Conservation (phyloP, 805 yeast genomes). For the Debaryomyces prosopidis region DNA sequence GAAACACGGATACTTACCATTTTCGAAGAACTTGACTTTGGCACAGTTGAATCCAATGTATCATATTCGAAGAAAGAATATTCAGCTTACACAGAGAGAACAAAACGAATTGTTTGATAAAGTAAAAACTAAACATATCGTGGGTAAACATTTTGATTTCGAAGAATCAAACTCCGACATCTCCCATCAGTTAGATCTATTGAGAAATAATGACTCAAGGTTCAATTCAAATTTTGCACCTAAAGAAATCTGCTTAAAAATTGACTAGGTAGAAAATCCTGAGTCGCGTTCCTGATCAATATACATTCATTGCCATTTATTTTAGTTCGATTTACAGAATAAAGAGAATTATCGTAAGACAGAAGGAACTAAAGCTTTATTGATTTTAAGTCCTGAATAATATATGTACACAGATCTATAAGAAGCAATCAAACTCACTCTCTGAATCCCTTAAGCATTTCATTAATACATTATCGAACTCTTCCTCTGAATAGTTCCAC, state of each 20-base stretch:
- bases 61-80: constrained; percentile 34
- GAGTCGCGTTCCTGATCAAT: no score
- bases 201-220: no score
- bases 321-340: no score
- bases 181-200: no score
- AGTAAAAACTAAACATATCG: constrained; percentile 15
- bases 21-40: constrained; percentile 41
- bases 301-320: no score
- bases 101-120: constrained; percentile 49
- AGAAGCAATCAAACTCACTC: constrained; percentile 36
- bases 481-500: constrained; percentile 20
- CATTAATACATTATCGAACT: constrained; percentile 29
- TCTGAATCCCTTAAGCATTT: constrained; percentile 27
- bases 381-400: no score
- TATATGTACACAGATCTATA: not conserved
- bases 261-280: no score
- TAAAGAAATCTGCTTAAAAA: no score
- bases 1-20: constrained; percentile 74
- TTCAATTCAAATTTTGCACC: no score
- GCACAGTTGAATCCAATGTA: constrained; percentile 35
- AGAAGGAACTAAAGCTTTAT: not conserved
- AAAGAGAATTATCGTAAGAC: no score
- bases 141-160: constrained; percentile 1
- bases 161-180: no score
- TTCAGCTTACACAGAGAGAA: constrained; percentile 53